Evolutionary conservation across 2,329 filamentous ascomycete genomes (phyloP).

Genomic region (Scorias spongiosa): DNA sequence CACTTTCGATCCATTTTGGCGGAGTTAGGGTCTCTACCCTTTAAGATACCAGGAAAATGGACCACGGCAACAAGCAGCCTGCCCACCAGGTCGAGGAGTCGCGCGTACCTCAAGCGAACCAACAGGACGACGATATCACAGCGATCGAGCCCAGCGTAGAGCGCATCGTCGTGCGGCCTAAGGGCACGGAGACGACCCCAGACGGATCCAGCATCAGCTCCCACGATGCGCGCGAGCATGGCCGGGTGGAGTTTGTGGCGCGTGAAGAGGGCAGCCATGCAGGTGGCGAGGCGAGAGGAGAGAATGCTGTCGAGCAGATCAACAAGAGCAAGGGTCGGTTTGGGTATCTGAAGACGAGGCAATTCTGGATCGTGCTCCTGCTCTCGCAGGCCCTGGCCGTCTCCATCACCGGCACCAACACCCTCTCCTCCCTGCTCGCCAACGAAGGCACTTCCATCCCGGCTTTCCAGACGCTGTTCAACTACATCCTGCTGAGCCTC

Average conservation of each 20-base stretch:
- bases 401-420: slow-evolving; percentile 86
- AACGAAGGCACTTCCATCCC: slow-evolving; percentile 62
- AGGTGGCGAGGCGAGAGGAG: slow-evolving; percentile 12
- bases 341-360: slow-evolving; percentile 62
- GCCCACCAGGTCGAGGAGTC: not conserved
- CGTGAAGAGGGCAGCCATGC: slow-evolving; percentile 9
- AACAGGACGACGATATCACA: slow-evolving; percentile 5
- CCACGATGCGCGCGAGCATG: slow-evolving; percentile 15
- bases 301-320: slow-evolving; percentile 24
- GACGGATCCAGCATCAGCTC: slow-evolving; percentile 9
- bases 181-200: slow-evolving; percentile 11
- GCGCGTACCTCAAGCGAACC: not conserved
- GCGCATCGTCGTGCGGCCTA: slow-evolving; percentile 18
- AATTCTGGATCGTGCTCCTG: slow-evolving; percentile 74
- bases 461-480: slow-evolving; percentile 91
- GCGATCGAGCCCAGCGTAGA: slow-evolving; percentile 8
- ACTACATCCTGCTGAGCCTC: slow-evolving; percentile 69
- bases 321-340: slow-evolving; percentile 35
- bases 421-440: slow-evolving; percentile 64
- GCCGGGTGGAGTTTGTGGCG: slow-evolving; percentile 21
- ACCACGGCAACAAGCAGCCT: not conserved
- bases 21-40: not conserved
- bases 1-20: not conserved
- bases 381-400: slow-evolving; percentile 68
- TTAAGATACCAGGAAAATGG: slow-evolving; percentile 1